A percentile compares a stretch with the other conserved stretches of the same genome.
Evolutionary conservation across 176 grass and related monocot genomes (phyloP).

Genomic region (Typha latifolia): DNA sequence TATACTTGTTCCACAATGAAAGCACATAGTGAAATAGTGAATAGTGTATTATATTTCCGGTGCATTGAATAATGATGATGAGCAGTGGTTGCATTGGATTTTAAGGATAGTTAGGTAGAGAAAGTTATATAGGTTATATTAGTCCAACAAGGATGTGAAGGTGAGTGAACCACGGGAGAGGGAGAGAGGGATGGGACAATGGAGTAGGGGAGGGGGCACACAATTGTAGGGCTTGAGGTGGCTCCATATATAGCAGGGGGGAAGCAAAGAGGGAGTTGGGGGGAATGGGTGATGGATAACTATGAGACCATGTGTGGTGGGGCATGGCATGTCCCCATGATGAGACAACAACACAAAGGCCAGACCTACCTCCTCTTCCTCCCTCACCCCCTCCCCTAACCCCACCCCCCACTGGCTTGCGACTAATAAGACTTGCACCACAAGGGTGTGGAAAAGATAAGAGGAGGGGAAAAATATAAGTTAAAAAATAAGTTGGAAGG

Average conservation of each 20-base stretch:
- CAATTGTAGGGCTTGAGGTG: slow-evolving; percentile 19
- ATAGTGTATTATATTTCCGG: too few species aligned
- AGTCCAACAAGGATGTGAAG: too few species aligned
- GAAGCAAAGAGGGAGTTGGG: slow-evolving; percentile 32
- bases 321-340: slow-evolving; percentile 11
- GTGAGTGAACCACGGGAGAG: too few species aligned
- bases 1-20: too few species aligned
- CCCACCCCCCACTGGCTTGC: slow-evolving; percentile 30
- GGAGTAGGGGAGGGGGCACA: not conserved
- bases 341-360: slow-evolving; percentile 27
- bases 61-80: too few species aligned
- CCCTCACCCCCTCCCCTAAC: slow-evolving; percentile 20
- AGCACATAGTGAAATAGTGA: too few species aligned
- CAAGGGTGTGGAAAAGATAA: slow-evolving; percentile 43
- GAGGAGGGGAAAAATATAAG: not conserved
- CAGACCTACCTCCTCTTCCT: not conserved
- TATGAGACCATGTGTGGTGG: slow-evolving; percentile 32
- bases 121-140: slow-evolving; percentile 20
- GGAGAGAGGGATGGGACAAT: slow-evolving; percentile 12
- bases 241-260: slow-evolving; percentile 18
- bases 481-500: slow-evolving; percentile 28
- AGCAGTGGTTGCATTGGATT: too few species aligned
- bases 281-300: slow-evolving; percentile 27
- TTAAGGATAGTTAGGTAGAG: slow-evolving; percentile 40
- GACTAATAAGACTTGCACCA: slow-evolving; percentile 37